Percentiles rank a stretch among this genome's conserved stretches.
phyloP scores from a whole-genome alignment of 2,329 filamentous ascomycete species.

The Erysiphe pulchra region DNA sequence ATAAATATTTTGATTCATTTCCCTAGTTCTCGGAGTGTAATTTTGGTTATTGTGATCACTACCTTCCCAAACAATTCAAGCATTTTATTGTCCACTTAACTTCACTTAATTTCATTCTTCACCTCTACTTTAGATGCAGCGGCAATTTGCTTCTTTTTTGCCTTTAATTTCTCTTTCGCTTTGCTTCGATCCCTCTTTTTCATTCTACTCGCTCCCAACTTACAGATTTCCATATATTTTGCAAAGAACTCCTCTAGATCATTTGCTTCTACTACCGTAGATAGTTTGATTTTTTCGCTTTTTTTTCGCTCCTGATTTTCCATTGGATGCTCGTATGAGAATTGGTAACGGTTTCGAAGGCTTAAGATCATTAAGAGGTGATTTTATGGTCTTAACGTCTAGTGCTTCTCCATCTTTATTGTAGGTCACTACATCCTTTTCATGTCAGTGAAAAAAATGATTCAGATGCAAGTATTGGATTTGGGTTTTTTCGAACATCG shows the following conservation, averaged over 20 bases:
- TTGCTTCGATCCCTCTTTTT: slow-evolving; percentile 88
- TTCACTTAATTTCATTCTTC: no score
- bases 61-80: no score
- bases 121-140: no score
- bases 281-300: slow-evolving; percentile 42
- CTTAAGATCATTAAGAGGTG: background rate
- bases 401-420: slow-evolving; percentile 14
- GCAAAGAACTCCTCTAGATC: slow-evolving; percentile 59
- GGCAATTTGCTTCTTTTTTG: slow-evolving; percentile 25
- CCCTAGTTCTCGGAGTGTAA: no score
- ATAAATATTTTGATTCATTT: no score
- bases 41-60: no score
- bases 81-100: no score
- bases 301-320: slow-evolving; percentile 26
- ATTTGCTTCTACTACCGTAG: slow-evolving; percentile 55
- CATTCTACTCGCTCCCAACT: slow-evolving; percentile 61
- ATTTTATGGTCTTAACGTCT: slow-evolving; percentile 1
- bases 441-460: no score
- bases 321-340: slow-evolving; percentile 65
- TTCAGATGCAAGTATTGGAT: no score
- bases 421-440: slow-evolving; percentile 7
- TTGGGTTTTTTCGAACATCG: slow-evolving; percentile 24
- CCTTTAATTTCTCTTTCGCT: slow-evolving; percentile 54
- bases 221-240: slow-evolving; percentile 75
- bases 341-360: slow-evolving; percentile 38